Base-by-base conservation (phyloP, 2,329 filamentous ascomycete genomes). In the Raffaelea ambrosiae region DNA sequence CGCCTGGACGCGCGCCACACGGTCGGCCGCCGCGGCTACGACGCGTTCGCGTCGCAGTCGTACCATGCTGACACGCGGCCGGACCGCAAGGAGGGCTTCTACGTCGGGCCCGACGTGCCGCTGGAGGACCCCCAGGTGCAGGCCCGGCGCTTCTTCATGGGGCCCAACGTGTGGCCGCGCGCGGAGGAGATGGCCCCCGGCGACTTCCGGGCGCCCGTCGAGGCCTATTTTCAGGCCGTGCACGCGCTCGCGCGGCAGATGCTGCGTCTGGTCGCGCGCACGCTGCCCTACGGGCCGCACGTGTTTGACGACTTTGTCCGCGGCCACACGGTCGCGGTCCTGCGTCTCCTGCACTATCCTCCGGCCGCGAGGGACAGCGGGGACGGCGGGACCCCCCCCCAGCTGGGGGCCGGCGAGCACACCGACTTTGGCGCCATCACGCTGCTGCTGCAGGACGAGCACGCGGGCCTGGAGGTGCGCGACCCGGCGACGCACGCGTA, bases 391-490 rank as follows among this genome's bases (percentile, higher is more conserved):
- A n/a, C n/a, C n/a, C n/a, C n/a, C n/a, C n/a, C n/a, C n/a, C n/a
- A n/a, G n/a, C n/a, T n/a, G n/a, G n/a, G n/a, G n/a, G n/a, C n/a
- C n/a, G n/a, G n/a, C n/a, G n/a, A n/a, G n/a, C n/a, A n/a, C n/a
- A n/a, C 71, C 0, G 76, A 77, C 55, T 78, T 74, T 51, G 72
- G 75, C 16, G 69, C 69, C 29, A 69, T 79, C 39, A 79, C 75
- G 0, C 61, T 78, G 29, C 66, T 79, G 4, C 62, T 77, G 0
- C 74, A 77, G 54, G 72, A 73, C 40, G 63, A 64, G 2, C 63
- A 69, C 11, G 66, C 68, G 20, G 76, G 73, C 0, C 63, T 79
- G 0, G 66, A 79, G 52, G 72, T 78, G 7, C 66, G 71, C 50
- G 66, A 75, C 47, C 57, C 61, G 16, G 50, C 64, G 4, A 68